Base-by-base conservation (phyloP, 2,329 filamentous ascomycete species). In the Talaromyces amestolkiae region DNA sequence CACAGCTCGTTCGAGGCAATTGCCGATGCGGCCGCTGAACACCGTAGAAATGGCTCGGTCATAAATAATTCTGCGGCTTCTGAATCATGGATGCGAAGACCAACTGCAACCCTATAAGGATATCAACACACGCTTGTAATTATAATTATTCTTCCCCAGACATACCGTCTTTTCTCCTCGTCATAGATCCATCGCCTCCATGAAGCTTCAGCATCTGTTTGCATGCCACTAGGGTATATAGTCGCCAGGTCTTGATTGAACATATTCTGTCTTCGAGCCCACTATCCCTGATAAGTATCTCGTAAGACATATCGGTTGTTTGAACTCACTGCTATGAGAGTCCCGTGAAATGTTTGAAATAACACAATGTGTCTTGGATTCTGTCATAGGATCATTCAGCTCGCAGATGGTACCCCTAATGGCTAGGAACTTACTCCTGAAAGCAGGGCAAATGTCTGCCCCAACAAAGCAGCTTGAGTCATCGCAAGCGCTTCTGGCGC, bases 61-160 rank as follows among this genome's bases (percentile, higher is more conserved):
- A 65, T 67, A 5, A 71, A 68, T 1, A 73, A 19, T 49, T 68
- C 70, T 1, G 72, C 71, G 13, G 76, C 70, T 19, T 75, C 72
- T 15, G 72, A 72, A 47, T 75, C 73, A 61, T 75, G 72, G 22
- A 74, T 71, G 11, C 72, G 65, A 35, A 74, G 39, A 8, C 68
- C 68, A 27, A 49, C 27, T 2, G 61, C 61, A 8, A 58, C 61
- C 17, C 61, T 64, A 27, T 3, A 31, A 27, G 24, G n/a, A 7
- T 17, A 9, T 24, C 5, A 64, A 24, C 22, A 45, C n/a, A 58
- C 22, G 13, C 22, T 35, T 24, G 1, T 43, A 8, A 47, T 22
- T 11, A 47, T 45, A 22, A 31, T 31, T 10, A 45, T 45, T 22
- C 2, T 22, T 24, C 2, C 0, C 19, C 15, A 58, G 3, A 49